Conservation (phyloP, 2,329 filamentous ascomycete genomes). For the Nannizzia gypsea region DNA sequence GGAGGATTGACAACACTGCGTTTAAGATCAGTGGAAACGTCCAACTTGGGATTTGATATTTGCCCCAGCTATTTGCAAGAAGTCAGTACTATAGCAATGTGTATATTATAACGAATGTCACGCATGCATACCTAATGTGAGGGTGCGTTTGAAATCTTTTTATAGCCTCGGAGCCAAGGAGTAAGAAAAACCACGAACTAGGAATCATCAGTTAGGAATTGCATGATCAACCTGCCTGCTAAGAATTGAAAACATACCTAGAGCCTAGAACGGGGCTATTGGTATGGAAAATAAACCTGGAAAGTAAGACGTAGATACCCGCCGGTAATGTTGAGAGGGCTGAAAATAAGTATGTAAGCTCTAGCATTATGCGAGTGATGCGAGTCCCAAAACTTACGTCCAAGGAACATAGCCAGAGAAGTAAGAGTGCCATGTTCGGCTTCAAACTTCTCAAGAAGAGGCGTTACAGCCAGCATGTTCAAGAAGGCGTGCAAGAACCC, state of each 20-base stretch:
- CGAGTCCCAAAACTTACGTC: constrained; percentile 53
- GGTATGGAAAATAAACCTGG: constrained; percentile 57
- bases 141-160: constrained; percentile 76
- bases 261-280: constrained; percentile 71
- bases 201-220: not conserved
- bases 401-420: constrained; percentile 75
- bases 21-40: constrained; percentile 69
- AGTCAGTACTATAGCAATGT: constrained; percentile 7
- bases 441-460: constrained; percentile 90
- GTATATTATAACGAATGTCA: not conserved
- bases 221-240: not conserved
- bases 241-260: constrained; percentile 45
- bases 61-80: constrained; percentile 38
- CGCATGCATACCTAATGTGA: constrained; percentile 46
- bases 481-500: constrained; percentile 69
- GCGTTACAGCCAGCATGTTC: constrained; percentile 68
- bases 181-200: constrained; percentile 85
- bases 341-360: constrained; percentile 23
- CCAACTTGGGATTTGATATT: constrained; percentile 77
- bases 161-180: constrained; percentile 74
- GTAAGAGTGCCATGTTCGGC: constrained; percentile 82
- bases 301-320: constrained; percentile 64
- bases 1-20: constrained; percentile 62
- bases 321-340: constrained; percentile 73
- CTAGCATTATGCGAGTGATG: not conserved